phyloP scores from a whole-genome alignment of 352 stramenopile genomes.

The Elongisporangium anandrum region DNA sequence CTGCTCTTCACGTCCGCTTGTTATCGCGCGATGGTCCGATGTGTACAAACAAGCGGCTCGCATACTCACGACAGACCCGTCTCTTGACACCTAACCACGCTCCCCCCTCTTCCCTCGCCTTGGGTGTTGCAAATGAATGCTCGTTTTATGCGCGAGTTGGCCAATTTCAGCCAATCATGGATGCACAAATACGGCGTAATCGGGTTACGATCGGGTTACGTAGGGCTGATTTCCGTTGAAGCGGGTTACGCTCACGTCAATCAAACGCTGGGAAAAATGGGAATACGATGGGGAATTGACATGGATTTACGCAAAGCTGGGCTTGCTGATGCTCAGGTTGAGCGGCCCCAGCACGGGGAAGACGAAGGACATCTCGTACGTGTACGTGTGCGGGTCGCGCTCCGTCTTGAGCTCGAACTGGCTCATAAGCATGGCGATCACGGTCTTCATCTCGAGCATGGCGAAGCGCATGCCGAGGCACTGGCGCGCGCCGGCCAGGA shows the following conservation, averaged over 20 bases:
- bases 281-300: neutral
- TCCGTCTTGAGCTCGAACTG: slow-evolving; percentile 36
- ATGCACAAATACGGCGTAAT: neutral
- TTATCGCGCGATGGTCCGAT: neutral
- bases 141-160: neutral
- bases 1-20: neutral
- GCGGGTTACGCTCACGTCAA: neutral
- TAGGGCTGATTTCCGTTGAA: neutral
- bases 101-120: neutral
- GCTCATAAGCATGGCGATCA: slow-evolving; percentile 31
- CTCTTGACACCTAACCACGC: neutral
- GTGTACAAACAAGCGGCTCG: neutral
- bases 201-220: neutral
- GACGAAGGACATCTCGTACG: slow-evolving; percentile 27
- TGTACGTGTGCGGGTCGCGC: slow-evolving; percentile 25
- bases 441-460: slow-evolving; percentile 48
- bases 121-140: neutral
- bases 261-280: neutral
- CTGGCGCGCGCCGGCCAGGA: slow-evolving; percentile 44
- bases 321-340: neutral
- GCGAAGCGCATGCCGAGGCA: slow-evolving; percentile 63
- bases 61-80: neutral
- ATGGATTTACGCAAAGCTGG: neutral
- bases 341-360: slow-evolving; percentile 13
- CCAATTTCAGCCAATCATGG: neutral